A percentile compares a stretch with the other conserved stretches of the same genome.
Evolutionary conservation across 305 asterid species (phyloP).

Genomic region (Fraxinus latifolia): DNA sequence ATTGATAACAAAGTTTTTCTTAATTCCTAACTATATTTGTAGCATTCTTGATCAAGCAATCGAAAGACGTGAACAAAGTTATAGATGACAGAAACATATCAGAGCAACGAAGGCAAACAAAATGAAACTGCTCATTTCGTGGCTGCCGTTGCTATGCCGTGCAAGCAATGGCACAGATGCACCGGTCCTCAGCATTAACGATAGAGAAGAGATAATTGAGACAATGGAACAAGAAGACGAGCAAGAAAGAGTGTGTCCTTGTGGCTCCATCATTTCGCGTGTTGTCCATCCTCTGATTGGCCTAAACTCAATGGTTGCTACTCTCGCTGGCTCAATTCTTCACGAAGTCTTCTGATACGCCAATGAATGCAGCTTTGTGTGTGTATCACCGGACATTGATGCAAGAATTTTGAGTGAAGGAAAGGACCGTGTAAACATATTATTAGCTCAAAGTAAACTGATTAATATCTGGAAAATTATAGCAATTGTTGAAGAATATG

Average conservation of each 20-base stretch:
- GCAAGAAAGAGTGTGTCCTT: conserved; percentile 76
- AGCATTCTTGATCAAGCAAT: conserved; percentile 77
- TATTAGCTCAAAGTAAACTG: background rate
- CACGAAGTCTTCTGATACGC: conserved; percentile 42
- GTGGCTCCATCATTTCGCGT: conserved; percentile 86
- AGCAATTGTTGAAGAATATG: background rate
- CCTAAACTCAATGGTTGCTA: conserved; percentile 73
- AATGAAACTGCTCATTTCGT: conserved; percentile 57
- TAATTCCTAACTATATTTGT: background rate
- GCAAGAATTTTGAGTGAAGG: background rate
- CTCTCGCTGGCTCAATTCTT: conserved; percentile 58
- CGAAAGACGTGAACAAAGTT: conserved; percentile 41
- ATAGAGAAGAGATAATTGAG: conserved; percentile 63
- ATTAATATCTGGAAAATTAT: background rate
- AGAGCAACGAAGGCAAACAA: conserved; percentile 42
- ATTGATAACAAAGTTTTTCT: background rate
- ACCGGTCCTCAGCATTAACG: conserved; percentile 51
- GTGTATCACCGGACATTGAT: background rate
- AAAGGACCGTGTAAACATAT: background rate
- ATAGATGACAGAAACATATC: conserved; percentile 23
- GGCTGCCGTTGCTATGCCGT: conserved; percentile 81
- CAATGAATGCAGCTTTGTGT: background rate
- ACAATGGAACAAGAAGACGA: conserved; percentile 54
- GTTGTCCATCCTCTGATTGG: conserved; percentile 80
- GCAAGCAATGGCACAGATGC: conserved; percentile 68